Evolutionary conservation across 306 rosid species (phyloP), one percentile per base, ranked within the genome.

Genomic region (Bauhinia variegata): DNA sequence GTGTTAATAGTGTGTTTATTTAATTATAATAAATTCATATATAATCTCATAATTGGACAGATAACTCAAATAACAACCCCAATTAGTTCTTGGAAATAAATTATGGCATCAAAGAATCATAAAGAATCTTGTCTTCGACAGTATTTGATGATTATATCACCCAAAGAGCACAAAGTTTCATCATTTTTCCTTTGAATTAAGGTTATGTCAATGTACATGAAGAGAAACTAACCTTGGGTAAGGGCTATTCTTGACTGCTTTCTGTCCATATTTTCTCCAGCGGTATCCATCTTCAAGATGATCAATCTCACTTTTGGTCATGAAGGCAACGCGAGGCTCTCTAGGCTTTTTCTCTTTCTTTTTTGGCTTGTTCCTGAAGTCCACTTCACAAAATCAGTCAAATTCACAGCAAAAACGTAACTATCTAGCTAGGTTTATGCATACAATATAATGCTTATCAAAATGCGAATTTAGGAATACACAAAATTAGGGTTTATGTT

Each of bases 261-360:
- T 89, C 53, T 87, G 96, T 1, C 96, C 92, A 41, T 89, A 89
- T 64, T 89, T 89, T 15, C 96, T 85, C 96, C 96, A 89, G 52
- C 86, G 71, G 30, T 79, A 89, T 0, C 96, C 96, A 69, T 89
- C 96, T 51, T 89, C 96, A 10, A 89, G 78, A 57, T 87, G 84
- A 77, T 87, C 93, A 11, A 79, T 74, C 68, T 89, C 89, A 55
- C 93, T 87, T 71, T 89, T 81, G 30, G 93, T 87, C 87, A 83
- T 63, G 87, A 89, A 89, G 0, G 91, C 82, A 73, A 85, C 75
- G 51, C 85, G 38, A 2, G 87, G 82, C 78, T 79, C 82, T 67
- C 62, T 85, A 66, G 76, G 60, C 80, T 79, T 89, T 33, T 81
- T 89, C 69, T 79, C 83, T 37, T 79, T 83, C 68, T 73, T 87